Base-by-base conservation (phyloP, 83 land plant species). In the Thuja plicata region DNA sequence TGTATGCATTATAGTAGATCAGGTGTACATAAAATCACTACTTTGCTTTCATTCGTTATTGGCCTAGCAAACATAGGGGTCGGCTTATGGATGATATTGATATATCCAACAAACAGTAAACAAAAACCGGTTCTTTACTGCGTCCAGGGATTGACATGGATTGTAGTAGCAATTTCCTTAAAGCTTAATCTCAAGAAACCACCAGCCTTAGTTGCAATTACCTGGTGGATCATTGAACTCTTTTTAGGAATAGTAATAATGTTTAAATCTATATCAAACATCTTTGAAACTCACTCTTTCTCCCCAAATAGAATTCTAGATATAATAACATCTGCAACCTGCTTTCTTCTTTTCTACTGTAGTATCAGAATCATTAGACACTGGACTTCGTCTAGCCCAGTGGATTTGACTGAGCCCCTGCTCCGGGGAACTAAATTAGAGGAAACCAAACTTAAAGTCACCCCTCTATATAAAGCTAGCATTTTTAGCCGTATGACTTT, bases 401-500 rank as follows among this genome's bases (percentile, higher is more conserved):
- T 41, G 45, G 55, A 35, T 78, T 45, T 93, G 48, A 57, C 89
- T 0, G 91, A 92, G 43, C 92, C 94, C 87, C 87, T 92, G n/a
- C 85, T 94, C 37, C 35, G 37, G 60, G 88, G n/a, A 50, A 60
- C 27, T 27, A n/a, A 34, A 83, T 5, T 32, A n/a, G 37, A 84
- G 21, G 81, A 85, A 32, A 71, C 57, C 80, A 48, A 43, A 43
- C 45, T 43, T 2, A 43, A 76, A 54, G 85, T 66, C 86, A 89
- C 83, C 86, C 66, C 62, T 45, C 73, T 45, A 84, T 78, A 85
- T 35, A 88, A 87, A 48, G 88, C 95, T 9, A 43, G 91, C 35
- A 81, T 89, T 32, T 48, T 95, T 5, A 92, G 92, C 88, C 90
- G 87, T 13, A 37, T 96, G 74, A 89, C 94, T 1, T 96, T 97